Evolutionary conservation across 371 early-diverging fungal species (phyloP).

Genomic region (Mortierella sp.): DNA sequence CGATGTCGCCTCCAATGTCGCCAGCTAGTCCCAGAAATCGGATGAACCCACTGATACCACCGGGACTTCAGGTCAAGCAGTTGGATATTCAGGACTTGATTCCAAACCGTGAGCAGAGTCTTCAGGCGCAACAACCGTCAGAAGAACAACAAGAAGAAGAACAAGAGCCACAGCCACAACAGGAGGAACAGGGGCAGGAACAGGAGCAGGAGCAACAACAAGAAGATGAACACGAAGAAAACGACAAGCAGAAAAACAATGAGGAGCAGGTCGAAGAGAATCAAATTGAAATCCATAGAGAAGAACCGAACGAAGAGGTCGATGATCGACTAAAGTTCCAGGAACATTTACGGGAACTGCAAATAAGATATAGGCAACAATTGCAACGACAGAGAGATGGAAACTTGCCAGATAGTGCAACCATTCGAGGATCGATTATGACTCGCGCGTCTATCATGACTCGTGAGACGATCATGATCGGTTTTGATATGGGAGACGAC

Average conservation of each 20-base stretch:
- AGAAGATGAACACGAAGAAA: not conserved
- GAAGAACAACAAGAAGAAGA: not conserved
- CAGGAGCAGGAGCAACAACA: constrained; percentile 5
- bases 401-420: too few species aligned
- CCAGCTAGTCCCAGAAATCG: not conserved
- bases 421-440: too few species aligned
- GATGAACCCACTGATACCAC: not conserved
- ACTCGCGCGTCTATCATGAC: too few species aligned
- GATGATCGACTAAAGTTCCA: too few species aligned
- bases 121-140: not conserved
- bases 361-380: too few species aligned
- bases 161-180: not conserved
- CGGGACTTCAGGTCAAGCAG: not conserved
- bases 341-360: too few species aligned
- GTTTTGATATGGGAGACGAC: too few species aligned
- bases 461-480: too few species aligned
- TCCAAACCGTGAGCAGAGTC: constrained; percentile 2
- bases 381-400: too few species aligned
- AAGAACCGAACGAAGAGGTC: not conserved
- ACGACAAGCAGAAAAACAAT: not conserved
- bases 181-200: not conserved
- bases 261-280: constrained; percentile 1
- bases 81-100: constrained; percentile 2
- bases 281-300: not conserved
- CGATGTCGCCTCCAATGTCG: constrained; percentile 5